Evolutionary conservation across 1,284 basidiomycete genomes (phyloP).

Genomic region (Ustilago curta): DNA sequence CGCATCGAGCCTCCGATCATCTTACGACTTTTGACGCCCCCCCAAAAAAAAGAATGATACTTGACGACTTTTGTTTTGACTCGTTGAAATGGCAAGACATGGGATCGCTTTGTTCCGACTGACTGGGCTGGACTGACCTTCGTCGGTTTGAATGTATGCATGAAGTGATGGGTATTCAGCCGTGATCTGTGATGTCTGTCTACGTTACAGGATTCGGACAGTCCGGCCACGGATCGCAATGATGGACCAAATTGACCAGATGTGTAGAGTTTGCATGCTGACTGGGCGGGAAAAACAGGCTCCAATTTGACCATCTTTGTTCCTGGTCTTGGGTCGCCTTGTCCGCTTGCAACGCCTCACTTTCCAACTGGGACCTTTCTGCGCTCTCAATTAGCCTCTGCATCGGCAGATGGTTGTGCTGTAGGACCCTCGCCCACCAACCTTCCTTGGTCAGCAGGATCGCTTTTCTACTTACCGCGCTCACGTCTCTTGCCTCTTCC

Average conservation of each 20-base stretch:
- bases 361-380: neutral
- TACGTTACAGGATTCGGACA: slow-evolving; percentile 24
- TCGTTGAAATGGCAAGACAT: no score
- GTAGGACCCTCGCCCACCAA: slow-evolving; percentile 42
- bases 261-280: slow-evolving; percentile 22
- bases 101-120: no score
- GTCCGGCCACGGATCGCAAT: slow-evolving; percentile 41
- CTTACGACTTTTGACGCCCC: no score
- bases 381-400: neutral
- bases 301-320: slow-evolving; percentile 21
- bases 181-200: neutral
- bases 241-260: slow-evolving; percentile 30
- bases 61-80: no score
- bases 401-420: slow-evolving; percentile 15
- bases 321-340: slow-evolving; percentile 9
- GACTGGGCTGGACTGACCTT: no score
- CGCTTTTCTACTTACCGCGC: slow-evolving; percentile 25
- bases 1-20: no score
- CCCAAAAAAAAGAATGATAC: no score
- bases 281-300: slow-evolving; percentile 35
- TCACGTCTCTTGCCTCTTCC: neutral
- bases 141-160: no score
- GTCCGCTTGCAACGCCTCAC: neutral
- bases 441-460: slow-evolving; percentile 35
- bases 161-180: no score